A percentile compares a stretch with the other conserved stretches of the same genome.
phyloP scores from a whole-genome alignment of 148 eudicot genomes.

The Simmondsia chinensis region DNA sequence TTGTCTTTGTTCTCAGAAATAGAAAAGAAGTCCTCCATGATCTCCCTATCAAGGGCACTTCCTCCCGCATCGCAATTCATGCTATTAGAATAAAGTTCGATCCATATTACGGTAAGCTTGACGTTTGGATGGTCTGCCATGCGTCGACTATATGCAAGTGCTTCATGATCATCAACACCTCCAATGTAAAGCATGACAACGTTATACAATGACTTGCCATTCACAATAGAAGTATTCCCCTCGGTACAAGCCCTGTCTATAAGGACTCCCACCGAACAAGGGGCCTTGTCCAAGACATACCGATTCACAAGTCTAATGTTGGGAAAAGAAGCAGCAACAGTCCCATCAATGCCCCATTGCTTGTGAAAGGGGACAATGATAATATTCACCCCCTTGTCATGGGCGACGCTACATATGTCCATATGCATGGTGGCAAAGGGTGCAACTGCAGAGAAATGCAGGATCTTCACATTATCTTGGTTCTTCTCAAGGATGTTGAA shows the following conservation, averaged over 20 bases:
- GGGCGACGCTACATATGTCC: conserved; percentile 15
- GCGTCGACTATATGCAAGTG: conserved; percentile 7
- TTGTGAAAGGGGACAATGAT: conserved; percentile 19
- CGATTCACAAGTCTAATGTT: conserved; percentile 14
- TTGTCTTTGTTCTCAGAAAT: not conserved
- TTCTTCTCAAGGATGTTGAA: conserved; percentile 9
- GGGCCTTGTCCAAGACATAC: conserved; percentile 4
- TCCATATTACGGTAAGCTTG: not conserved
- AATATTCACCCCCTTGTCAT: conserved; percentile 9
- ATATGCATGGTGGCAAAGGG: conserved; percentile 17
- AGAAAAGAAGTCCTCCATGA: conserved; percentile 4
- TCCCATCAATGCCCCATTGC: conserved; percentile 5
- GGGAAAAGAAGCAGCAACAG: not conserved
- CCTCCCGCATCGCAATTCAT: not conserved
- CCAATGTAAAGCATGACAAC: conserved; percentile 5
- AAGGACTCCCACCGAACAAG: conserved; percentile 8
- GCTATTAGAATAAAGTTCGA: not conserved
- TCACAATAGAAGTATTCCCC: not conserved
- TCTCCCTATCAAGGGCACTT: not conserved
- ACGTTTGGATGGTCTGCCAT: conserved; percentile 6
- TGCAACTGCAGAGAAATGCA: conserved; percentile 13
- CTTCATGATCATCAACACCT: conserved; percentile 10
- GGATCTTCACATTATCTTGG: conserved; percentile 8
- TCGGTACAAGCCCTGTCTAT: not conserved
- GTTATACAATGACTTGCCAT: not conserved